A percentile compares a stretch with the other conserved stretches of the same genome.
phyloP scores from a whole-genome alignment of 2,329 filamentous ascomycete genomes.

The Magnaporthiopsis poae region DNA sequence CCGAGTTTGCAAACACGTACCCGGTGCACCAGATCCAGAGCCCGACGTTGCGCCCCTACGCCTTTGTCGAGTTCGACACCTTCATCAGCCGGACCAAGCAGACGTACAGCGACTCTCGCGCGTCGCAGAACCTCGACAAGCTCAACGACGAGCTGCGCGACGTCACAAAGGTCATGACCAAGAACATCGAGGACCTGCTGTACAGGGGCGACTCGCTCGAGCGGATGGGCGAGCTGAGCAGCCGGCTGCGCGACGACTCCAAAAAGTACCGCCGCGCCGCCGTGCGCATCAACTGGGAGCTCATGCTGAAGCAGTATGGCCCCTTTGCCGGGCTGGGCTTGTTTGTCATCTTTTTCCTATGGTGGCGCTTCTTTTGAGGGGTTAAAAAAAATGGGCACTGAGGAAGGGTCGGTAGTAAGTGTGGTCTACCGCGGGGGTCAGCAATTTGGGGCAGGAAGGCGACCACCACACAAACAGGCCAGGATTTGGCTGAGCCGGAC shows the following conservation, averaged over 20 bases:
- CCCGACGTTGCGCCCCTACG: slow-evolving; percentile 74
- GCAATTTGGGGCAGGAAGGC: neutral
- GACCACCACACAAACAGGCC: neutral
- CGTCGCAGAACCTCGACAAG: slow-evolving; percentile 84
- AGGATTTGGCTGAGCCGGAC: too few relatives aligned
- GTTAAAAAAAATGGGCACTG: too few relatives aligned
- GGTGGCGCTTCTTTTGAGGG: slow-evolving; percentile 79
- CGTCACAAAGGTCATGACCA: slow-evolving; percentile 98
- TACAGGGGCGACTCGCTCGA: slow-evolving; percentile 92
- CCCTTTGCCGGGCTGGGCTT: slow-evolving; percentile 74
- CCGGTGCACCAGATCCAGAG: slow-evolving; percentile 61
- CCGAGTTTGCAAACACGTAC: slow-evolving; percentile 86
- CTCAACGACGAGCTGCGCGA: slow-evolving; percentile 94
- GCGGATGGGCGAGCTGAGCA: slow-evolving; percentile 92
- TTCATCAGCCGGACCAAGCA: slow-evolving; percentile 90
- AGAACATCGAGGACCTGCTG: slow-evolving; percentile 96
- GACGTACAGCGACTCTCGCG: slow-evolving; percentile 85
- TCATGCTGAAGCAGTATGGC: slow-evolving; percentile 92
- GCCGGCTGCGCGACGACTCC: slow-evolving; percentile 77
- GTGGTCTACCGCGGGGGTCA: neutral
- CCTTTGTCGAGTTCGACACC: slow-evolving; percentile 95
- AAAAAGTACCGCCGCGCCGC: slow-evolving; percentile 89
- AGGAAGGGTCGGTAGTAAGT: neutral
- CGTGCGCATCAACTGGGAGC: slow-evolving; percentile 94
- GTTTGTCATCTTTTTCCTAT: slow-evolving; percentile 77